A percentile compares a stretch with the other conserved stretches of the same genome.
Conservation (phyloP, 192 early-diverging fungal genomes). For the Coemansia sp. region DNA sequence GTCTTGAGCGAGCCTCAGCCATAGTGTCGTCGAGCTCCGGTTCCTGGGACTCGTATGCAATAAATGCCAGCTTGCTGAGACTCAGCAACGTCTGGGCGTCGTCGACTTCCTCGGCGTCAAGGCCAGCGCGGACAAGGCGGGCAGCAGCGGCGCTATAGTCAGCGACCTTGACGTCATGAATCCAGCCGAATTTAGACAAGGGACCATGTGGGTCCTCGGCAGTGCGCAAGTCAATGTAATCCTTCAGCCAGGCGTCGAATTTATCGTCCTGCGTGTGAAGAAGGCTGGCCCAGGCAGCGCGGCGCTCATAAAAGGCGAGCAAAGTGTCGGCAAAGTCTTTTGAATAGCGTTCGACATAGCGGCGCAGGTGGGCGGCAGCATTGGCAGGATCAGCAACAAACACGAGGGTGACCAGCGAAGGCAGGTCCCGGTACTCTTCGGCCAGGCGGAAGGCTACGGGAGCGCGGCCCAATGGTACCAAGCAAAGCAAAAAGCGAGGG, state of each 20-base stretch:
- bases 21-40: conserved; percentile 3
- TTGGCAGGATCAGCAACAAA: conserved; percentile 29
- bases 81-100: conserved; percentile 44
- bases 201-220: conserved; percentile 7
- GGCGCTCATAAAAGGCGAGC: conserved; percentile 52
- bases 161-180: conserved; percentile 40
- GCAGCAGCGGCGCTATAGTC: conserved; percentile 42
- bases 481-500: conserved; percentile 35
- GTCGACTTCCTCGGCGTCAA: conserved; percentile 23
- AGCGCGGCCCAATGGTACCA: conserved; percentile 40
- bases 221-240: conserved; percentile 27
- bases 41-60: conserved; percentile 16
- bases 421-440: conserved; percentile 48
- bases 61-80: conserved; percentile 46
- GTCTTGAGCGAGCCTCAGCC: conserved; percentile 21
- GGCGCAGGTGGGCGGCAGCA: conserved; percentile 33
- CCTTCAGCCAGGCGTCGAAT: conserved; percentile 29
- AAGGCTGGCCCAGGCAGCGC: conserved; percentile 50
- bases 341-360: conserved; percentile 32
- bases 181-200: conserved; percentile 37
- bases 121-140: conserved; percentile 37
- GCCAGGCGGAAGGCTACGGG: conserved; percentile 46
- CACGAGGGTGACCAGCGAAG: conserved; percentile 34
- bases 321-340: conserved; percentile 36
- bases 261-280: conserved; percentile 18